phyloP scores from a whole-genome alignment of 177 flowering plant genomes.

The Vitis hybrid region DNA sequence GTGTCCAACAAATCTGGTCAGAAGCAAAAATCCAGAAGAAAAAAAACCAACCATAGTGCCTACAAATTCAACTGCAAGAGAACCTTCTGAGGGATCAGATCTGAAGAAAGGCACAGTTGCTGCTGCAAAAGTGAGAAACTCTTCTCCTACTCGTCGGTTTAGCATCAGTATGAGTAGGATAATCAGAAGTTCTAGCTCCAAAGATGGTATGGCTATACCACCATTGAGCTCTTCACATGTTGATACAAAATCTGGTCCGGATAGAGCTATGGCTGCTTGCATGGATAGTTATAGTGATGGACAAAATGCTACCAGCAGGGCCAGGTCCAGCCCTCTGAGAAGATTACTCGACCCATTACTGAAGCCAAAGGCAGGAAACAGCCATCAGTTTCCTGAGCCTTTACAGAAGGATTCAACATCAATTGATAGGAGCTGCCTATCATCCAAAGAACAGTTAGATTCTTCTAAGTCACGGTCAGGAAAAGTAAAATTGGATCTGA shows the following conservation, averaged over 20 bases:
- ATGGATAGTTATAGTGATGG: constrained; percentile 12
- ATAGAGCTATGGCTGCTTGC: constrained; percentile 9
- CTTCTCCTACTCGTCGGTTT: constrained; percentile 40
- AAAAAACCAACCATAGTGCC: neutral
- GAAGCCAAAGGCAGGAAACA: constrained; percentile 27
- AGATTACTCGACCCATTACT: constrained; percentile 46
- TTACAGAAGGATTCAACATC: constrained; percentile 14
- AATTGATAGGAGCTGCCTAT: constrained; percentile 4
- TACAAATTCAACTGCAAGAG: neutral
- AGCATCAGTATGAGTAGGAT: constrained; percentile 26
- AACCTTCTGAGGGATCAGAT: constrained; percentile 12
- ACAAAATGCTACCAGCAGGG: constrained; percentile 12
- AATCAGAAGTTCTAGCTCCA: constrained; percentile 19
- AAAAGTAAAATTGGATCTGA: constrained; percentile 16
- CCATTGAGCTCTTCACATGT: constrained; percentile 4
- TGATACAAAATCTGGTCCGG: constrained; percentile 15
- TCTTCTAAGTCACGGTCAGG: constrained; percentile 12
- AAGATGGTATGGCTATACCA: constrained; percentile 10
- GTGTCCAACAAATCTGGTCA: constrained; percentile 12
- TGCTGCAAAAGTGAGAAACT: constrained; percentile 27
- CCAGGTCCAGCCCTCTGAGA: constrained; percentile 46
- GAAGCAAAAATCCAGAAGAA: constrained; percentile 20
- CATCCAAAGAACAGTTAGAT: constrained; percentile 9
- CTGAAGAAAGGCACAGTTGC: constrained; percentile 9
- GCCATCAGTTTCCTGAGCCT: constrained; percentile 15